Evolutionary conservation across 805 yeast genomes (phyloP).

Genomic region (Candida boleticola): DNA sequence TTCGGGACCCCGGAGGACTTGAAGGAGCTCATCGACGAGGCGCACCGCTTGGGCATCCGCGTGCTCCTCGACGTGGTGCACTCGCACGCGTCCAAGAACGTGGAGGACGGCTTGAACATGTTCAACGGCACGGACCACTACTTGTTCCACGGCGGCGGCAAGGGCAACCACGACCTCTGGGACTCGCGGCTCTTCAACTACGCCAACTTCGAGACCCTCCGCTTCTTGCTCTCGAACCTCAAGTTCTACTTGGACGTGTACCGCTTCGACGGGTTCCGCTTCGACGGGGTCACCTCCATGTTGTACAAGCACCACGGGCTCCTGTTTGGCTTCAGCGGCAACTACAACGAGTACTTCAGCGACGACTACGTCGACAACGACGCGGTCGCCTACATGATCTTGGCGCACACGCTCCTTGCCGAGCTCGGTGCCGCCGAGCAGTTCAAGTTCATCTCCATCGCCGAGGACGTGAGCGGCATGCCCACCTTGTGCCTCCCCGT

Average conservation of each 20-base stretch:
- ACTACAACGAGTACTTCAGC: constrained; percentile 86
- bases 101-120: constrained; percentile 86
- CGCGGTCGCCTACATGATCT: constrained; percentile 81
- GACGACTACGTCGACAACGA: constrained; percentile 79
- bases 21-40: constrained; percentile 85
- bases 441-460: constrained; percentile 66
- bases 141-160: constrained; percentile 88
- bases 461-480: constrained; percentile 97
- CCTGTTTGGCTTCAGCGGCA: constrained; percentile 87
- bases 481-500: constrained; percentile 87
- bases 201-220: constrained; percentile 84
- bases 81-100: constrained; percentile 94
- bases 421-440: constrained; percentile 43
- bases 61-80: constrained; percentile 92
- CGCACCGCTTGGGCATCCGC: constrained; percentile 82
- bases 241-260: constrained; percentile 81
- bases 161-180: constrained; percentile 91
- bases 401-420: constrained; percentile 79
- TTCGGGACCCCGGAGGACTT: constrained; percentile 95
- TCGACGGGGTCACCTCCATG: constrained; percentile 96
- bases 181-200: constrained; percentile 94
- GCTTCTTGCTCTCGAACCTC: constrained; percentile 81
- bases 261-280: constrained; percentile 91
- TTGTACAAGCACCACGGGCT: constrained; percentile 89
- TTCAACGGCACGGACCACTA: constrained; percentile 96